Evolutionary conservation across 208 protist genomes (phyloP).

Genomic region (Trypanosoma congolense): DNA sequence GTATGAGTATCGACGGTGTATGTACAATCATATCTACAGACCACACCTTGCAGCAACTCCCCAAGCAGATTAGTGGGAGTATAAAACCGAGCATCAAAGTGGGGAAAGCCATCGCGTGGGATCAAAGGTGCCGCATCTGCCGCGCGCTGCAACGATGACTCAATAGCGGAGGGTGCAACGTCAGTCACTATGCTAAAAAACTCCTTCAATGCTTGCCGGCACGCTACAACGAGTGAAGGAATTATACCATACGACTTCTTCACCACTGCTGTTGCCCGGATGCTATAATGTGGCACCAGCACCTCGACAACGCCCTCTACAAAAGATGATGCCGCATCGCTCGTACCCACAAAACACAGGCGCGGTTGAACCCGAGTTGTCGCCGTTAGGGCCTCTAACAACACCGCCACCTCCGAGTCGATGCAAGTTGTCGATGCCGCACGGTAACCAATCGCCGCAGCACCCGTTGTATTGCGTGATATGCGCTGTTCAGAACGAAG

Average conservation of each 20-base stretch:
- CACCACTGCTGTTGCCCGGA: constrained; percentile 11
- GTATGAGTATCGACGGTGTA: constrained; percentile 29
- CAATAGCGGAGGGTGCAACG: not conserved
- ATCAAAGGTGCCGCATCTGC: constrained; percentile 18
- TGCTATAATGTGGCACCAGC: constrained; percentile 7
- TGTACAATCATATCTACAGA: constrained; percentile 44
- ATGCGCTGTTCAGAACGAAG: not conserved
- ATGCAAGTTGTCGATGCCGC: not conserved
- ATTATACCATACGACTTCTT: constrained; percentile 14
- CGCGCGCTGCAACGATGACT: constrained; percentile 15
- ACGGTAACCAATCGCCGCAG: not conserved
- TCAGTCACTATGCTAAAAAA: not conserved
- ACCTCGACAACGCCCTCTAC: constrained; percentile 24
- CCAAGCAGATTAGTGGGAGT: constrained; percentile 46
- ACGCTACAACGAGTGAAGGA: constrained; percentile 9
- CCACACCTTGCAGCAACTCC: constrained; percentile 51
- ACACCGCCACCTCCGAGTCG: constrained; percentile 16
- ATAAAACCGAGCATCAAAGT: constrained; percentile 48
- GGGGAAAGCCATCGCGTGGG: constrained; percentile 38
- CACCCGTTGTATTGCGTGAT: not conserved
- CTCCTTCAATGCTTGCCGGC: constrained; percentile 4
- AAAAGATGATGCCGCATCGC: constrained; percentile 6
- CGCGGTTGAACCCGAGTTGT: not conserved
- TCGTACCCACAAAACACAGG: constrained; percentile 13
- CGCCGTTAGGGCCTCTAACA: constrained; percentile 15